Conservation (phyloP, 1,284 basidiomycete genomes). For the Heterobasidion parviporum region DNA sequence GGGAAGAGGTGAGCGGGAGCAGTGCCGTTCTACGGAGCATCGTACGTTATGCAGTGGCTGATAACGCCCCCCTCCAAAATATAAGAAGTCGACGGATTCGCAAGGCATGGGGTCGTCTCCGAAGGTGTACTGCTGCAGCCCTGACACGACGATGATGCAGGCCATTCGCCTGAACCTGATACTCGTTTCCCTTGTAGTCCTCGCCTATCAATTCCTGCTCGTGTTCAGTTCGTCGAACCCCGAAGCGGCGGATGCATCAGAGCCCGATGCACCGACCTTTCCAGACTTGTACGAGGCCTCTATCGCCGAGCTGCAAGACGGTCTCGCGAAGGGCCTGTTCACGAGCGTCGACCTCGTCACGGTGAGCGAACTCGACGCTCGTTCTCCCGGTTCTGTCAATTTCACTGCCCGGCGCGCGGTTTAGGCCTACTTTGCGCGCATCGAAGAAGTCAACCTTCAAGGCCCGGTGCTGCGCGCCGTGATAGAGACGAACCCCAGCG, state of each 20-base stretch:
- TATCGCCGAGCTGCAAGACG: slow-evolving; percentile 29
- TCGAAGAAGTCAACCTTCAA: slow-evolving; percentile 61
- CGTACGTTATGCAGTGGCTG: neutral
- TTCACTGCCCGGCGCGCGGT: neutral
- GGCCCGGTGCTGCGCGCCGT: slow-evolving; percentile 56
- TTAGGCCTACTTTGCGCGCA: slow-evolving; percentile 62
- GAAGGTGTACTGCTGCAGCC: neutral
- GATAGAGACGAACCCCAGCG: slow-evolving; percentile 55
- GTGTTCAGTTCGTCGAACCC: no score
- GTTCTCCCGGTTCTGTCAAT: neutral
- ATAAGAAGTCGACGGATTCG: neutral
- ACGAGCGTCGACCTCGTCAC: slow-evolving; percentile 35
- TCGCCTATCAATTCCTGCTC: neutral
- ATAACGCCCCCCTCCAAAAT: neutral
- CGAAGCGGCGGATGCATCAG: no score
- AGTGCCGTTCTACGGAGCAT: neutral
- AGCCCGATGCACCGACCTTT: neutral
- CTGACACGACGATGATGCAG: neutral
- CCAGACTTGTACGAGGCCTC: slow-evolving; percentile 34
- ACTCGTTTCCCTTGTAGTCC: neutral
- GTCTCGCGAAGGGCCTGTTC: slow-evolving; percentile 25
- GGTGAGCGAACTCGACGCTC: slow-evolving; percentile 14
- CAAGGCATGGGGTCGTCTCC: neutral
- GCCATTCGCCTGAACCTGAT: neutral
- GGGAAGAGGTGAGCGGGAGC: neutral